A percentile compares a stretch with the other conserved stretches of the same genome.
These are phyloP conservation scores for Tylopilus felleus DNA, from an alignment of 768 basidiomycete genomes.

Conservation along the genomic window DNA sequence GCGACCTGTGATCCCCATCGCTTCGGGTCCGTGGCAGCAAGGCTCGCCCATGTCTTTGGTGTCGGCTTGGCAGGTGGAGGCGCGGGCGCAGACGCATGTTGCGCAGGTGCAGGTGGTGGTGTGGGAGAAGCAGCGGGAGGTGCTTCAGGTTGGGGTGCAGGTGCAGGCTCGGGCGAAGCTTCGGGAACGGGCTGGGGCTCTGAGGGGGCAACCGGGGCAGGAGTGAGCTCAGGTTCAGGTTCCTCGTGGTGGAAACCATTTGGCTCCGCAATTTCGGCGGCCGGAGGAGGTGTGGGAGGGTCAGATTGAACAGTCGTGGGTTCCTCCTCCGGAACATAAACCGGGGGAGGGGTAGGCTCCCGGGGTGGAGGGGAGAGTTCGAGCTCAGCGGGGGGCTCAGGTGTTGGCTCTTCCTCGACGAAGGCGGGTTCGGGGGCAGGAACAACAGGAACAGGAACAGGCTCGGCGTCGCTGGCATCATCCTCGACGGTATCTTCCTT, in stretches of 20 bases:
- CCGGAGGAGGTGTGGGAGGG: slow-evolving; percentile 33
- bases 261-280: slow-evolving; percentile 38
- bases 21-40: slow-evolving; percentile 77
- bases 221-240: slow-evolving; percentile 29
- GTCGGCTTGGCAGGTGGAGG: slow-evolving; percentile 39
- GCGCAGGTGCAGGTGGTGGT: slow-evolving; percentile 28
- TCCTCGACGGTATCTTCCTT: slow-evolving; percentile 93
- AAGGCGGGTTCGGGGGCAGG: slow-evolving; percentile 35
- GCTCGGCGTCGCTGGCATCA: slow-evolving; percentile 52
- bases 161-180: slow-evolving; percentile 20
- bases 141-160: slow-evolving; percentile 12
- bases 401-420: slow-evolving; percentile 31
- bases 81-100: slow-evolving; percentile 24
- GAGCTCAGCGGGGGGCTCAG: slow-evolving; percentile 29
- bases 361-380: slow-evolving; percentile 32
- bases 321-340: slow-evolving; percentile 34
- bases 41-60: slow-evolving; percentile 89
- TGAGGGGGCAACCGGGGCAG: slow-evolving; percentile 23
- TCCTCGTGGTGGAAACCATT: slow-evolving; percentile 40
- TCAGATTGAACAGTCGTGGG: slow-evolving; percentile 37
- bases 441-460: slow-evolving; percentile 29
- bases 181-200: slow-evolving; percentile 28
- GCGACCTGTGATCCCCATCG: slow-evolving; percentile 87
- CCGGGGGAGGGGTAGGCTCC: slow-evolving; percentile 29
- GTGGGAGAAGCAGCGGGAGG: slow-evolving; percentile 27